phyloP scores from a whole-genome alignment of 441 rosid genomes.

The Erodium trifolium region DNA sequence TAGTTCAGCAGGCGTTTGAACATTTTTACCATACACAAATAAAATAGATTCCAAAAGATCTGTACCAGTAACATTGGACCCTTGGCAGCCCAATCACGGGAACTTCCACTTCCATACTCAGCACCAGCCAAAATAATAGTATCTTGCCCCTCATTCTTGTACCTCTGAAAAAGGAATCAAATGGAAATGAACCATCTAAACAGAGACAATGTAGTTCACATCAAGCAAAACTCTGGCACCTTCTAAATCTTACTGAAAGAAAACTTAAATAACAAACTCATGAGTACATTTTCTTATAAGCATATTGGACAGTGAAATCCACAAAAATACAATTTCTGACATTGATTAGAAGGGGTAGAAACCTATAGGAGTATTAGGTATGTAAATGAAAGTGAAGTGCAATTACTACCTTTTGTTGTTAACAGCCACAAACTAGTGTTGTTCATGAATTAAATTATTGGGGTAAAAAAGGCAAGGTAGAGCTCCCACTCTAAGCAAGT shows the following conservation, averaged over 20 bases:
- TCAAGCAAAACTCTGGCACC: neutral
- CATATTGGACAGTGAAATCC: neutral
- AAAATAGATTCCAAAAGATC: neutral
- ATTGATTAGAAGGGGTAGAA: neutral
- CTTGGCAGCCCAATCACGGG: conserved; percentile 98
- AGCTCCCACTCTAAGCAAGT: neutral
- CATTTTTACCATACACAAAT: neutral
- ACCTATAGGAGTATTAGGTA: neutral
- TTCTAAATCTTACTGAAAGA: neutral
- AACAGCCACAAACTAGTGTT: neutral
- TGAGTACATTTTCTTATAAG: neutral
- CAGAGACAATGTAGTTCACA: neutral
- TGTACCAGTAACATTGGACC: conserved; percentile 90
- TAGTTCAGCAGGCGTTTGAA: neutral
- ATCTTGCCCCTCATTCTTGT: conserved; percentile 60
- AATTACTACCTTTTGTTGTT: neutral
- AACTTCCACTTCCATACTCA: conserved; percentile 93
- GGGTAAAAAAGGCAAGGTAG: neutral
- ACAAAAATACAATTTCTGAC: neutral
- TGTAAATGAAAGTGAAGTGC: neutral
- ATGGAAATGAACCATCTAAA: neutral
- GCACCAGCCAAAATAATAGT: conserved; percentile 83
- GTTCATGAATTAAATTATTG: neutral
- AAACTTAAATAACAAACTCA: neutral
- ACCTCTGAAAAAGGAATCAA: conserved; percentile 17